Evolutionary conservation across 2,329 filamentous ascomycete genomes (phyloP).

Genomic region (Stemphylium lycopersici): DNA sequence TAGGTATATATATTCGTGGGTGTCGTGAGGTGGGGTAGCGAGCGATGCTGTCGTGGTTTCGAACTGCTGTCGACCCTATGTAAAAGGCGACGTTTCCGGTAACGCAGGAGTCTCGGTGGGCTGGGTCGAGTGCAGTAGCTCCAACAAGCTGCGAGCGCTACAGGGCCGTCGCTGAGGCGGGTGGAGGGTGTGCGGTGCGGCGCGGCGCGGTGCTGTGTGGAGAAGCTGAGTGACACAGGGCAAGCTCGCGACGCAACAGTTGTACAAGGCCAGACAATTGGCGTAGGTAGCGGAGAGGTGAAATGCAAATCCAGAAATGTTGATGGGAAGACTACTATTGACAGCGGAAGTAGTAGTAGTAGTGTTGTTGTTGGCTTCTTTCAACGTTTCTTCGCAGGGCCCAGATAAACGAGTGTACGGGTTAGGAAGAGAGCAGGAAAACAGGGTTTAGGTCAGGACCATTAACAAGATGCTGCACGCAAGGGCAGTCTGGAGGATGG

Average conservation of each 20-base stretch:
- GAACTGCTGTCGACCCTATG: conserved; percentile 19
- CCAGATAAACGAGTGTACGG: conserved; percentile 37
- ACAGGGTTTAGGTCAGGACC: conserved; percentile 19
- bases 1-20: conserved; percentile 21
- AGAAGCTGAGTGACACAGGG: conserved; percentile 34
- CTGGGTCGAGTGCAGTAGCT: conserved; percentile 13
- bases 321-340: conserved; percentile 17
- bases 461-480: conserved; percentile 24
- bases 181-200: conserved; percentile 24
- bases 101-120: conserved; percentile 10
- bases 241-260: conserved; percentile 35
- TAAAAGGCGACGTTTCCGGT: conserved; percentile 7
- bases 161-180: conserved; percentile 20
- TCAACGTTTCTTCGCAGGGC: conserved; percentile 6
- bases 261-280: conserved; percentile 41
- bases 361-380: not conserved
- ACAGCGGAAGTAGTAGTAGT: conserved; percentile 16
- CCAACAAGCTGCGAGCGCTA: conserved; percentile 14
- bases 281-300: conserved; percentile 22
- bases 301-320: conserved; percentile 13
- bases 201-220: conserved; percentile 24
- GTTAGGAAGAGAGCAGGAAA: conserved; percentile 19
- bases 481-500: conserved; percentile 28
- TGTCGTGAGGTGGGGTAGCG: conserved; percentile 24
- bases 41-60: conserved; percentile 5